phyloP scores from a whole-genome alignment of 2,329 filamentous ascomycete genomes.

The Lojkania enalia region DNA sequence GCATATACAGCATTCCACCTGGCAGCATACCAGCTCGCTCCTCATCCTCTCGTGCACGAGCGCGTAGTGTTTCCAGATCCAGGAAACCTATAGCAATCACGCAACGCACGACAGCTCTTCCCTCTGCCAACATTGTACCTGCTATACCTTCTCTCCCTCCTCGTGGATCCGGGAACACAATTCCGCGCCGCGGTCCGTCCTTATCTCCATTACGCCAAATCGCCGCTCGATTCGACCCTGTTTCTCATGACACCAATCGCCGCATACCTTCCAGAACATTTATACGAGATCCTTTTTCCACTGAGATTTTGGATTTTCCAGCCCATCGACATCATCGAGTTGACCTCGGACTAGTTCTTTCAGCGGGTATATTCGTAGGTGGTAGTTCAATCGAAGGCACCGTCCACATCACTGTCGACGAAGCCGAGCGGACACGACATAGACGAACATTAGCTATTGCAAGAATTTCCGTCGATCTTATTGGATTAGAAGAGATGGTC shows the following conservation, averaged over 20 bases:
- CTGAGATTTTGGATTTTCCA: constrained; percentile 55
- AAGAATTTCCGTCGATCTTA: constrained; percentile 55
- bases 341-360: constrained; percentile 53
- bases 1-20: constrained; percentile 51
- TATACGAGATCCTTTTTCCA: constrained; percentile 50
- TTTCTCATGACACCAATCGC: constrained; percentile 48
- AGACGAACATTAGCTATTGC: constrained; percentile 52
- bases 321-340: constrained; percentile 54
- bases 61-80: constrained; percentile 27
- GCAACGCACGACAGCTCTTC: constrained; percentile 19
- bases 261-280: constrained; percentile 54
- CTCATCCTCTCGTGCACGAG: constrained; percentile 49
- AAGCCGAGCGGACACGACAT: constrained; percentile 49
- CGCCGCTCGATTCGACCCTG: constrained; percentile 46
- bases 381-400: constrained; percentile 58
- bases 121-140: constrained; percentile 21
- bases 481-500: constrained; percentile 57
- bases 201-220: constrained; percentile 54
- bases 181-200: constrained; percentile 52
- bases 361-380: constrained; percentile 58
- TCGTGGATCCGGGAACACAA: constrained; percentile 36
- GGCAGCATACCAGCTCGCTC: constrained; percentile 51
- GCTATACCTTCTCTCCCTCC: constrained; percentile 28
- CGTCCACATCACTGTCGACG: constrained; percentile 53
- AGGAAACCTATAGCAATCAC: constrained; percentile 21